Evolutionary conservation across 2,329 filamentous ascomycete species (phyloP).

Genomic region (Hirsutella thompsonii): DNA sequence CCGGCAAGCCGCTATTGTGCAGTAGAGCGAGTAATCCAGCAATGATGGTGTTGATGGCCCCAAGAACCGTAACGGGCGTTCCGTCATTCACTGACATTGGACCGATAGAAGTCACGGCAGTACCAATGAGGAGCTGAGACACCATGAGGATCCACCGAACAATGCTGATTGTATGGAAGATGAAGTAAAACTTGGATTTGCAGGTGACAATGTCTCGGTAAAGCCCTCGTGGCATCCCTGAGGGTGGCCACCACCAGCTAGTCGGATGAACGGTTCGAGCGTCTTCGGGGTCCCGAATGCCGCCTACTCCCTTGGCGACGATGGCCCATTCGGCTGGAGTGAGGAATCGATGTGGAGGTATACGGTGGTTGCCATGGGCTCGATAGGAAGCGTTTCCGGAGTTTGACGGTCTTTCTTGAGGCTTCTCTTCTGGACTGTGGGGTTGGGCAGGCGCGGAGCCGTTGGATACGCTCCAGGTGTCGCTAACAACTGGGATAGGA

Average conservation of each 20-base stretch:
- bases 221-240: conserved; percentile 33
- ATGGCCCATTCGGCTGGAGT: conserved; percentile 30
- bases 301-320: conserved; percentile 34
- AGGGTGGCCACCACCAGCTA: conserved; percentile 30
- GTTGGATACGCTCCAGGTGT: not conserved
- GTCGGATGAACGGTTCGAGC: conserved; percentile 27
- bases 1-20: conserved; percentile 40
- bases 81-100: conserved; percentile 23
- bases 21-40: conserved; percentile 37
- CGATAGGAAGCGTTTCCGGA: not conserved
- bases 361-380: conserved; percentile 6
- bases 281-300: conserved; percentile 30
- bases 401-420: not conserved
- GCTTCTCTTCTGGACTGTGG: not conserved
- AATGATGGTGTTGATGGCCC: conserved; percentile 34
- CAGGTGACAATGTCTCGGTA: conserved; percentile 33
- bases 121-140: conserved; percentile 33
- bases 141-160: conserved; percentile 34
- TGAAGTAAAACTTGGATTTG: conserved; percentile 29
- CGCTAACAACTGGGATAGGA: conserved; percentile 2
- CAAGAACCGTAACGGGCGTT: conserved; percentile 33
- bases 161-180: conserved; percentile 28
- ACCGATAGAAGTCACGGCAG: conserved; percentile 35
- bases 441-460: not conserved
- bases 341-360: conserved; percentile 24